Conservation (phyloP, 192 early-diverging fungal species). For the Diversispora eburnea region DNA sequence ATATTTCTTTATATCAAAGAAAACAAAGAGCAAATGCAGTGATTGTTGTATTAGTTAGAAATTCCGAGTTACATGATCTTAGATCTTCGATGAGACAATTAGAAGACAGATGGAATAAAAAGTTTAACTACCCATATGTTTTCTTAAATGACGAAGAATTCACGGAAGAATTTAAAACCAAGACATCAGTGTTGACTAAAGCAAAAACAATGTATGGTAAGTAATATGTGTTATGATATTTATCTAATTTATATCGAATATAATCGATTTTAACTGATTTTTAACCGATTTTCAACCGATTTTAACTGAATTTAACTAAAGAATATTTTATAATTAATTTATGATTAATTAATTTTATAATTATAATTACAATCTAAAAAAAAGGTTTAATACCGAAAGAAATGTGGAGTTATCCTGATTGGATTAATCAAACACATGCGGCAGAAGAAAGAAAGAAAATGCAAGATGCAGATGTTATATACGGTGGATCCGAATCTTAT, state of each 20-base stretch:
- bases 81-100: constrained; percentile 63
- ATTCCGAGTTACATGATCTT: constrained; percentile 64
- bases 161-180: constrained; percentile 62
- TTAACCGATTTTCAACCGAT: too few relatives aligned
- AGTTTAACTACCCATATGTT: constrained; percentile 78
- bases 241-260: neutral
- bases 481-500: constrained; percentile 73
- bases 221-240: neutral
- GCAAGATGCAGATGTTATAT: constrained; percentile 57
- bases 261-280: neutral
- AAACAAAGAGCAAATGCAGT: constrained; percentile 51
- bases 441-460: constrained; percentile 54
- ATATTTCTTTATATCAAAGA: neutral
- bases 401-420: constrained; percentile 74
- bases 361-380: too few relatives aligned
- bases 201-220: constrained; percentile 20
- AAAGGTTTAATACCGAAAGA: constrained; percentile 63
- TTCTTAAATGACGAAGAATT: constrained; percentile 80
- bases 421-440: constrained; percentile 65
- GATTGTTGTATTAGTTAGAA: constrained; percentile 71
- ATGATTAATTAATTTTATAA: too few relatives aligned
- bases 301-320: too few relatives aligned
- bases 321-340: too few relatives aligned
- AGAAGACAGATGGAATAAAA: constrained; percentile 69
- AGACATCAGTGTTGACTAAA: constrained; percentile 40